A percentile compares a stretch with the other conserved stretches of the same genome.
phyloP scores from a whole-genome alignment of 1,139 yeast species.

The Hyphopichia buzzinii region DNA sequence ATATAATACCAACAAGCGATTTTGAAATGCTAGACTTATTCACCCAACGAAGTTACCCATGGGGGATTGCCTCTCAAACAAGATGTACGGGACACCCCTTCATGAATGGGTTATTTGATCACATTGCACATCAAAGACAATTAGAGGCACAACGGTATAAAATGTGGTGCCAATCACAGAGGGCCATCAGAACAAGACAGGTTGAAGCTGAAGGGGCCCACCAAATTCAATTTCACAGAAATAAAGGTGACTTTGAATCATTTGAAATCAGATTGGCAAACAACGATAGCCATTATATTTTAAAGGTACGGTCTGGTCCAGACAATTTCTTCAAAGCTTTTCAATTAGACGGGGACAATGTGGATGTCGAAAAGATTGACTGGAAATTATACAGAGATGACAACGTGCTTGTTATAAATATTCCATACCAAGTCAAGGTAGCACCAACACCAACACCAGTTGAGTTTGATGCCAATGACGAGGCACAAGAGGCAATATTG shows the following conservation, averaged over 20 bases:
- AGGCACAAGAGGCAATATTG: not conserved
- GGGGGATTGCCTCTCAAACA: not conserved
- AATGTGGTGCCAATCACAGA: not conserved
- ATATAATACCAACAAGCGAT: too few relatives aligned
- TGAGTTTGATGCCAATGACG: not conserved
- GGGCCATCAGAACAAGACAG: slow-evolving; percentile 2
- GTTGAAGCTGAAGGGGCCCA: slow-evolving; percentile 4
- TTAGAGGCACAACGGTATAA: not conserved
- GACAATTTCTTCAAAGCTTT: slow-evolving; percentile 8
- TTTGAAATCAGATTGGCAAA: slow-evolving; percentile 9
- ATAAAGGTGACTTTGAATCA: slow-evolving; percentile 6
- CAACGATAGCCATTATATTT: slow-evolving; percentile 1
- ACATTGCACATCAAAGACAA: not conserved
- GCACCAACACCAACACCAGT: not conserved
- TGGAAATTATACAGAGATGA: slow-evolving; percentile 1
- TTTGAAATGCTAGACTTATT: slow-evolving; percentile 2
- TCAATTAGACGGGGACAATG: slow-evolving; percentile 4
- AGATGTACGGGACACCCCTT: not conserved
- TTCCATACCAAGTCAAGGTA: slow-evolving; percentile 5
- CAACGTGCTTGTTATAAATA: slow-evolving; percentile 2
- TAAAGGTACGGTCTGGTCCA: slow-evolving; percentile 6
- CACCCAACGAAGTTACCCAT: not conserved
- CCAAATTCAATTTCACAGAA: slow-evolving; percentile 7
- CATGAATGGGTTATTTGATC: not conserved
- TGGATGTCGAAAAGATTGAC: slow-evolving; percentile 6